phyloP scores from a whole-genome alignment of 805 yeast genomes.

The Vanderwaltozyma yarrowii region DNA sequence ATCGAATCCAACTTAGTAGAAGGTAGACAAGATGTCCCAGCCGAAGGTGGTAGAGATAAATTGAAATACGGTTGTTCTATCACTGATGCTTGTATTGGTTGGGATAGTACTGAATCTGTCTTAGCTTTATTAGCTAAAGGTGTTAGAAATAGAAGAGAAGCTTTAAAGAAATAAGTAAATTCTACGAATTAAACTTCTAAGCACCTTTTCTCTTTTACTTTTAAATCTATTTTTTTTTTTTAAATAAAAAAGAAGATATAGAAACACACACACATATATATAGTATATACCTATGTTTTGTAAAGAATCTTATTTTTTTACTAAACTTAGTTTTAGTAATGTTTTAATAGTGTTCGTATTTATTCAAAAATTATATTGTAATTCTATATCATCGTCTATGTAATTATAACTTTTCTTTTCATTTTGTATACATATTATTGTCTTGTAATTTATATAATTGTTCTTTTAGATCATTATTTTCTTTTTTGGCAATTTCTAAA shows the following conservation, averaged over 20 bases:
- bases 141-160: constrained; percentile 67
- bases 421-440: not conserved
- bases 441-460: constrained; percentile 1
- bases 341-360: too few species aligned
- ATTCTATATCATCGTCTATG: not conserved
- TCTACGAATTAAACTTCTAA: too few species aligned
- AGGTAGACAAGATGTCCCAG: constrained; percentile 81
- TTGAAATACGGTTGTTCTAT: constrained; percentile 90
- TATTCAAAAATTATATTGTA: too few species aligned
- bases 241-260: too few species aligned
- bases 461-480: constrained; percentile 37
- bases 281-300: too few species aligned
- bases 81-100: constrained; percentile 92
- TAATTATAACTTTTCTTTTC: too few species aligned
- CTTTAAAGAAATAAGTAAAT: constrained; percentile 18
- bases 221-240: too few species aligned
- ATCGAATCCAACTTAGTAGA: constrained; percentile 86
- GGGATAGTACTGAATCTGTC: constrained; percentile 81
- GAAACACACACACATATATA: too few species aligned
- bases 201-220: not conserved
- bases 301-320: too few species aligned
- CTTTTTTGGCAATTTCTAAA: constrained; percentile 46
- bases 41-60: constrained; percentile 43
- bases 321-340: too few species aligned
- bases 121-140: constrained; percentile 72